Evolutionary conservation across 148 eudicot species (phyloP), one percentile per base, ranked within the genome.

Genomic region (Chenopodium suecicum): DNA sequence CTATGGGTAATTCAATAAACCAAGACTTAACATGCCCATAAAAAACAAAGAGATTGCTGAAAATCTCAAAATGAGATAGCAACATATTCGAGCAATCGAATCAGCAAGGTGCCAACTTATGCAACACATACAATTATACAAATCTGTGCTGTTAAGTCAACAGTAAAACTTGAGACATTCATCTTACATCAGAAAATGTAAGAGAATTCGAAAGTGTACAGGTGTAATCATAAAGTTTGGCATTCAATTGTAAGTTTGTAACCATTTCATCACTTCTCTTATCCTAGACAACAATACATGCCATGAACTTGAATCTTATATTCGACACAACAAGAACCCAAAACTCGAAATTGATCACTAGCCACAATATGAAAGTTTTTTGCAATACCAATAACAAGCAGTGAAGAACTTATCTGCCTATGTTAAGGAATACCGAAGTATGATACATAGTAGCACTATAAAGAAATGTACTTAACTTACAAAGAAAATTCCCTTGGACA

Each of bases 401-500:
- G 17, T 16, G 4, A 54, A 54, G 14, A 14, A 54, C 14, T 0
- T 17, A 56, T 17, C 4, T 56, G 17, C 19, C 62, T 17, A 56
- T 14, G 62, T 56, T 56, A 56, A 56, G 19, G 62, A 56, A 13
- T 2, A 48, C 54, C 11, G 11, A 48, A 48, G 54, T 14, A 11
- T 16, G 4, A 25, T 25, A 25, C 25, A 56, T 16, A 17, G 16
- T 56, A 56, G 22, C 62, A 14, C 62, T 17, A 14, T 2, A 56
- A 56, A 14, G 1, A 12, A 56, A 56, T 14, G 62, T 56, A 56
- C 22, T 56, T 1, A 32, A 79, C 89, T 90, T 84, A 95, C 98
- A 72, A 95, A 90, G 88, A 85, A 17, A 93, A 84, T 89, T 93
- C 71, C 94, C 97, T 78, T 93, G 98, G 80, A 92, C 94, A 83